Conservation (phyloP, 306 rosid genomes). For the Glycine soja region DNA sequence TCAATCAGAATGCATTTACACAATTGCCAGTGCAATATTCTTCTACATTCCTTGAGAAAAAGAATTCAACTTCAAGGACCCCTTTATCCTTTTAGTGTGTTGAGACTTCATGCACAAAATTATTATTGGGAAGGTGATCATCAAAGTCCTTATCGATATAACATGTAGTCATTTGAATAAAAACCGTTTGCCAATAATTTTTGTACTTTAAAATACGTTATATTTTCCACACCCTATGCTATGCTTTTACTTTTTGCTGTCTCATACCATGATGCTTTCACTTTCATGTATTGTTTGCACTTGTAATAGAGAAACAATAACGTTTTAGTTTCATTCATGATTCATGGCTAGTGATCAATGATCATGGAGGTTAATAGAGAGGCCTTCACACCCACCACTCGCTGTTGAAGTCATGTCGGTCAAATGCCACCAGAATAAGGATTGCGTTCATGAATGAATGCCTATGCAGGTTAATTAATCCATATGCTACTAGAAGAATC, state of each 20-base stretch:
- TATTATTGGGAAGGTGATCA: slow-evolving; percentile 37
- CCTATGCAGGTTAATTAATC: slow-evolving; percentile 40
- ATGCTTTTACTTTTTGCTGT: slow-evolving; percentile 54
- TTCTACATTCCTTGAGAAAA: slow-evolving; percentile 9
- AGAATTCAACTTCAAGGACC: neutral
- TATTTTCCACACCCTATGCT: slow-evolving; percentile 15
- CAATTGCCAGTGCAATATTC: slow-evolving; percentile 14
- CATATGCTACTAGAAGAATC: slow-evolving; percentile 49
- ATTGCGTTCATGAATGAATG: slow-evolving; percentile 54
- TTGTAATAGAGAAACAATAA: slow-evolving; percentile 42
- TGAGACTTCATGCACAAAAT: slow-evolving; percentile 52
- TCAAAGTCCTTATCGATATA: slow-evolving; percentile 47
- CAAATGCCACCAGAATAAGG: slow-evolving; percentile 63
- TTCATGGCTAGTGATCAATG: slow-evolving; percentile 42
- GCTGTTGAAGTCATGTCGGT: slow-evolving; percentile 66
- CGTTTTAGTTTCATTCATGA: slow-evolving; percentile 48
- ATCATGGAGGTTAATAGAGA: slow-evolving; percentile 34
- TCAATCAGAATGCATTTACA: slow-evolving; percentile 28
- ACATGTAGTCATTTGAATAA: slow-evolving; percentile 42
- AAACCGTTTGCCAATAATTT: slow-evolving; percentile 52
- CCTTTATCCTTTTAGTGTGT: slow-evolving; percentile 23
- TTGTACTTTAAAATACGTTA: slow-evolving; percentile 50
- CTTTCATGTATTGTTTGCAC: slow-evolving; percentile 38
- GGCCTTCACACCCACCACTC: slow-evolving; percentile 47
- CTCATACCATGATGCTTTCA: slow-evolving; percentile 46